A percentile compares a stretch with the other conserved stretches of the same genome.
These are phyloP conservation scores for Massariosphaeria phaeospora DNA, from an alignment of 495 filamentous ascomycete genomes.

Conservation along the genomic window DNA sequence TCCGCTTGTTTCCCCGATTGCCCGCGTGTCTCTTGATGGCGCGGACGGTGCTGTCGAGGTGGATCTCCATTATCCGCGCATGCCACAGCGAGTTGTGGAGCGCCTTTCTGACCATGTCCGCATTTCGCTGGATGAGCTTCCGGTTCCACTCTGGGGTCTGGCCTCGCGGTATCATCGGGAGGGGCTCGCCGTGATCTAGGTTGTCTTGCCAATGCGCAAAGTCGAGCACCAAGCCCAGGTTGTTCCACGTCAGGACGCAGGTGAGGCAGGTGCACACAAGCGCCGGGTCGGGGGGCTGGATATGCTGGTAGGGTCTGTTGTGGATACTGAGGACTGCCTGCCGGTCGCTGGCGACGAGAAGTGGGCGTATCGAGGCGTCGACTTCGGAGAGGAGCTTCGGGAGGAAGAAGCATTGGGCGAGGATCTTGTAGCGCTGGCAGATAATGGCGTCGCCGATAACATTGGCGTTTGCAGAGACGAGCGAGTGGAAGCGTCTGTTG, in stretches of 20 bases:
- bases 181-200: conserved; percentile 48
- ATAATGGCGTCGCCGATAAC: conserved; percentile 43
- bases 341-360: conserved; percentile 41
- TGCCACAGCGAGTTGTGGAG: conserved; percentile 47
- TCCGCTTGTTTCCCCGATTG: conserved; percentile 46
- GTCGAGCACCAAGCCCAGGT: conserved; percentile 49
- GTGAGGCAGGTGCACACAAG: conserved; percentile 50
- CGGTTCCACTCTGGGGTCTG: conserved; percentile 46
- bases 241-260: conserved; percentile 51
- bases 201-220: conserved; percentile 52
- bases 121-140: conserved; percentile 41
- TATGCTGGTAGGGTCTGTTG: conserved; percentile 48
- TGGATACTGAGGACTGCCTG: conserved; percentile 40
- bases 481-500: conserved; percentile 37
- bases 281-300: conserved; percentile 40
- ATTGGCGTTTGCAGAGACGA: conserved; percentile 43
- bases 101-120: conserved; percentile 42
- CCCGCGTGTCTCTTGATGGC: conserved; percentile 48
- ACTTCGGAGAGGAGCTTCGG: conserved; percentile 45
- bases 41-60: conserved; percentile 47
- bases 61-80: conserved; percentile 48
- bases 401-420: conserved; percentile 47
- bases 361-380: conserved; percentile 36
- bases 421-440: conserved; percentile 43
- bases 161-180: conserved; percentile 49